Evolutionary conservation across 2,329 filamentous ascomycete genomes (phyloP).

Genomic region (Phialemonium atrogriseum): DNA sequence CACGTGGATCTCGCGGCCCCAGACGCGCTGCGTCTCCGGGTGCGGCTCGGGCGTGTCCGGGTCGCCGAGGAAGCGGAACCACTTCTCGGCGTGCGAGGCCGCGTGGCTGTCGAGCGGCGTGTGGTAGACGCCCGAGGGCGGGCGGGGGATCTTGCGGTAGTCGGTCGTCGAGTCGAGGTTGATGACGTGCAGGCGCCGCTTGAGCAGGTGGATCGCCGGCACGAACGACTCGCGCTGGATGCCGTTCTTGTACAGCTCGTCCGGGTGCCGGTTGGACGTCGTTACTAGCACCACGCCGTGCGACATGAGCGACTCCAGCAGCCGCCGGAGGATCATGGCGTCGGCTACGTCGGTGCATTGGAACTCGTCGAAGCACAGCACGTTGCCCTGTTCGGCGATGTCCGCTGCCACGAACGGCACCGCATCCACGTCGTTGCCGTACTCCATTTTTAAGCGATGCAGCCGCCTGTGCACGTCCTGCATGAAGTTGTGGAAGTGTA

Average conservation of each 20-base stretch:
- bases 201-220: slow-evolving; percentile 88
- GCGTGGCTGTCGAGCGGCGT: slow-evolving; percentile 75
- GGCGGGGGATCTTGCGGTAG: slow-evolving; percentile 93
- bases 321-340: slow-evolving; percentile 87
- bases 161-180: slow-evolving; percentile 94
- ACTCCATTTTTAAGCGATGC: slow-evolving; percentile 80
- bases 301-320: slow-evolving; percentile 87
- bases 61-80: slow-evolving; percentile 92
- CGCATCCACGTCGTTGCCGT: slow-evolving; percentile 83
- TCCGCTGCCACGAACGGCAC: slow-evolving; percentile 92
- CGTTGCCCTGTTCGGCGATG: slow-evolving; percentile 75
- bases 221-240: slow-evolving; percentile 94
- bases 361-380: slow-evolving; percentile 97
- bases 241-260: slow-evolving; percentile 96
- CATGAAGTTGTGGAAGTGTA: slow-evolving; percentile 99
- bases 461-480: slow-evolving; percentile 89
- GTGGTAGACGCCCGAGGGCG: slow-evolving; percentile 90
- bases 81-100: slow-evolving; percentile 76
- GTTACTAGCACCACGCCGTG: slow-evolving; percentile 96
- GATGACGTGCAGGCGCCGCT: slow-evolving; percentile 75
- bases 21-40: slow-evolving; percentile 71
- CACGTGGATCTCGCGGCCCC: slow-evolving; percentile 85
- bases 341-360: slow-evolving; percentile 98
- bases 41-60: slow-evolving; percentile 68
- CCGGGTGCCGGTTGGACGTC: slow-evolving; percentile 91